Evolutionary conservation across 2,329 filamentous ascomycete genomes (phyloP).

Genomic region (Epichloe sibirici): DNA sequence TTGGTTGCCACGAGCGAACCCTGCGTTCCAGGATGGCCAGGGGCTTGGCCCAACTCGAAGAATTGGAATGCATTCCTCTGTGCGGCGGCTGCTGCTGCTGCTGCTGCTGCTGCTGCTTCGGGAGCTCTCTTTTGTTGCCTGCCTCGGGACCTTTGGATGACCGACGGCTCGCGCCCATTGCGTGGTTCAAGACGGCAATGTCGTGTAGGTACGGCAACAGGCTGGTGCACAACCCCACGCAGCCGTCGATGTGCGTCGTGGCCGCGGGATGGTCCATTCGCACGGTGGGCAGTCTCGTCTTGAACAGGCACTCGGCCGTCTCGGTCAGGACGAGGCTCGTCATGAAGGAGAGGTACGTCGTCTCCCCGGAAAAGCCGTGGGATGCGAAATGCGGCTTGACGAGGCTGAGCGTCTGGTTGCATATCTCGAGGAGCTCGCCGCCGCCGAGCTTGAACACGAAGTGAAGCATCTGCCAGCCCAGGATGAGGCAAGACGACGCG

Average conservation of each 20-base stretch:
- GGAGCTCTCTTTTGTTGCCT: not conserved
- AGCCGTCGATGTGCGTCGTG: slow-evolving; percentile 13
- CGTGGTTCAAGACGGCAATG: slow-evolving; percentile 13
- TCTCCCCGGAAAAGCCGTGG: not conserved
- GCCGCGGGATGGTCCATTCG: slow-evolving; percentile 8
- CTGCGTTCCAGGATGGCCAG: slow-evolving; percentile 8
- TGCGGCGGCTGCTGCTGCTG: too few relatives aligned
- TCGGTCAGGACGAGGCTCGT: slow-evolving; percentile 11
- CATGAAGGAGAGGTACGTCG: slow-evolving; percentile 9
- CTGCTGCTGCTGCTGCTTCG: not conserved
- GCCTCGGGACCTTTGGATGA: not conserved
- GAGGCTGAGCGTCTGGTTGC: slow-evolving; percentile 10
- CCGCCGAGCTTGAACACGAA: slow-evolving; percentile 10
- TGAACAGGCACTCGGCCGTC: slow-evolving; percentile 14
- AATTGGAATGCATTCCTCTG: too few relatives aligned
- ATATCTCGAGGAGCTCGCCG: slow-evolving; percentile 8
- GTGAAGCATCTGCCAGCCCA: slow-evolving; percentile 11
- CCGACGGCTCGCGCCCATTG: slow-evolving; percentile 2
- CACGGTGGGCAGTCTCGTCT: slow-evolving; percentile 11
- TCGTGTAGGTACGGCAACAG: slow-evolving; percentile 16
- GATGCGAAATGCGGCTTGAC: slow-evolving; percentile 9
- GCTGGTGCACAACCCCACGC: slow-evolving; percentile 13
- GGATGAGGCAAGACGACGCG: slow-evolving; percentile 9
- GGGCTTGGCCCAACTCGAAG: not conserved
- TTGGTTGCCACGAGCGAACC: slow-evolving; percentile 12